A percentile compares a stretch with the other conserved stretches of the same genome.
Evolutionary conservation across 1,284 basidiomycete species (phyloP).

Genomic region (Hemileia vastatrix): DNA sequence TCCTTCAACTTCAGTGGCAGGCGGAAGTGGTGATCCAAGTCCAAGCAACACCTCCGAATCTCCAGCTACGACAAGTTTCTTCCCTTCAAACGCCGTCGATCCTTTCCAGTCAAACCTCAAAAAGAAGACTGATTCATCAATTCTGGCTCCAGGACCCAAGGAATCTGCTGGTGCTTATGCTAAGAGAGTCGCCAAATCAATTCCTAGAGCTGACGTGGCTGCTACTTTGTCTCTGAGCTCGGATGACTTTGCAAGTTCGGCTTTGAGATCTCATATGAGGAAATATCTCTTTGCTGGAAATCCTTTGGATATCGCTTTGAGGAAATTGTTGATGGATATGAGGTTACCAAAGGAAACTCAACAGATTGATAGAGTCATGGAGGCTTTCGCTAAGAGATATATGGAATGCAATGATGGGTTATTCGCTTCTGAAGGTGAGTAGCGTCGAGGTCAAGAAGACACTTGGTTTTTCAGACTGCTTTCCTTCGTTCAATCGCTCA

Average conservation of each 20-base stretch:
- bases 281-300: no score
- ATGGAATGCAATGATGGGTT: conserved; percentile 69
- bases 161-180: conserved; percentile 31
- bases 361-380: conserved; percentile 94
- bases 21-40: neutral
- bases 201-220: conserved; percentile 29
- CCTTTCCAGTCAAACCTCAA: no score
- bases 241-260: neutral
- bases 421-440: conserved; percentile 64
- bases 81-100: neutral
- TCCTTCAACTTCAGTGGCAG: neutral
- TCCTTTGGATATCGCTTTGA: conserved; percentile 82
- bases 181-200: conserved; percentile 26
- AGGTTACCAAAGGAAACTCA: conserved; percentile 89
- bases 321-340: conserved; percentile 80
- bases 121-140: neutral
- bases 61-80: neutral
- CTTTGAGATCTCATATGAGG: neutral
- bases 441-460: no score
- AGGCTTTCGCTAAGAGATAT: conserved; percentile 82
- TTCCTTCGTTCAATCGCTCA: conserved; percentile 18
- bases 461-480: neutral
- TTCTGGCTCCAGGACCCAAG: conserved; percentile 14
- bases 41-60: neutral
- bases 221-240: conserved; percentile 24